These are phyloP conservation scores for Microsporum ferrugineum DNA, from an alignment of 2,329 filamentous ascomycete species.

Conservation along the genomic window DNA sequence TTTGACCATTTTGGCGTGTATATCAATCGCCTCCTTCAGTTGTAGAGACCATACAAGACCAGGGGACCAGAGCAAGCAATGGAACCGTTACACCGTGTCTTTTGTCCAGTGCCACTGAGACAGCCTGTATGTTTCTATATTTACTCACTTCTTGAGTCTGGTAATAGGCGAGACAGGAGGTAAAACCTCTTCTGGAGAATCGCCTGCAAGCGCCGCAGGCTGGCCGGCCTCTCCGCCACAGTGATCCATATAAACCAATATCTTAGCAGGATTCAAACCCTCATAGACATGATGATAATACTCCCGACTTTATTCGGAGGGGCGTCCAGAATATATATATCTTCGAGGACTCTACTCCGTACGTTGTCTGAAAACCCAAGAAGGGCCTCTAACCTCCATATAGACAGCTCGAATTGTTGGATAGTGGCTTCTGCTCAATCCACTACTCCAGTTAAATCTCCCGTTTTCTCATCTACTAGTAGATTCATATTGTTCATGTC, in stretches of 20 bases:
- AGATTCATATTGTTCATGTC: too few species aligned
- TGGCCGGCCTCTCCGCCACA: not conserved
- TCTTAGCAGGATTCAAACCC: too few species aligned
- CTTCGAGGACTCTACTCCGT: too few species aligned
- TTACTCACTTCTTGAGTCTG: not conserved
- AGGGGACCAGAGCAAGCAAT: not conserved
- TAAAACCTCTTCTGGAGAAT: not conserved
- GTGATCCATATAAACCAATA: not conserved
- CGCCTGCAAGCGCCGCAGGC: not conserved
- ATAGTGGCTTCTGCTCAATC: too few species aligned
- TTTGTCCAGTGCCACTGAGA: not conserved
- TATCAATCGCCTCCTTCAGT: not conserved
- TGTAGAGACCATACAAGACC: not conserved
- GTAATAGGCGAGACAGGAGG: not conserved
- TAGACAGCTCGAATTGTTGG: too few species aligned
- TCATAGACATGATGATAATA: too few species aligned
- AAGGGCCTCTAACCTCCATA: too few species aligned
- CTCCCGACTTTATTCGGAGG: too few species aligned
- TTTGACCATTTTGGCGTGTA: not conserved
- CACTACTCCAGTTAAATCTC: too few species aligned
- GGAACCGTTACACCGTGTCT: slow-evolving; percentile 1
- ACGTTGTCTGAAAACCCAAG: too few species aligned
- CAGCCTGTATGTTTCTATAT: not conserved
- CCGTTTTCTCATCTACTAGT: too few species aligned
- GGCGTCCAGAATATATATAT: too few species aligned